Percentiles rank a stretch among this genome's conserved stretches.
Conservation (phyloP, 2,329 filamentous ascomycete species). For the Fusarium continuum region DNA sequence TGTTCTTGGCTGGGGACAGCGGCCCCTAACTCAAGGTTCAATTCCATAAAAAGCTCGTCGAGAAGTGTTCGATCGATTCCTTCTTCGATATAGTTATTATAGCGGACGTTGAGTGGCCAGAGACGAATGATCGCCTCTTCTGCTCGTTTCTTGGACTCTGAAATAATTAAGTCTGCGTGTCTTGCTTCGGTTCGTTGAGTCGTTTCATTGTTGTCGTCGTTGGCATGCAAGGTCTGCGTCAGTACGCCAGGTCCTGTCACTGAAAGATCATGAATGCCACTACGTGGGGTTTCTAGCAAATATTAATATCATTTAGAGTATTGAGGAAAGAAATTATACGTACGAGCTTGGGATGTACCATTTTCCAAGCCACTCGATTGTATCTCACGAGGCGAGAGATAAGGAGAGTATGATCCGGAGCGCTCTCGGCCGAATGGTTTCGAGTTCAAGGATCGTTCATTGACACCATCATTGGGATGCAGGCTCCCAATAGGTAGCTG, state of each 20-base stretch:
- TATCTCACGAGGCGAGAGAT: constrained; percentile 60
- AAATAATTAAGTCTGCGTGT: constrained; percentile 17
- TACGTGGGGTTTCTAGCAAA: constrained; percentile 16
- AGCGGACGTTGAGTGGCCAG: constrained; percentile 73
- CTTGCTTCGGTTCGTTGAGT: background rate
- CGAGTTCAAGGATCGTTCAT: constrained; percentile 1
- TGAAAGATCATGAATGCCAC: background rate
- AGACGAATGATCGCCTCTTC: constrained; percentile 74
- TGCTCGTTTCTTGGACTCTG: constrained; percentile 65
- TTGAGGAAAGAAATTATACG: background rate
- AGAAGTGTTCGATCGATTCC: constrained; percentile 73
- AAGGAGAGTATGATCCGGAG: constrained; percentile 63
- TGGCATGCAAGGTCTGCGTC: background rate
- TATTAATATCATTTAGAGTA: constrained; percentile 8
- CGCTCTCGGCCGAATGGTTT: constrained; percentile 50
- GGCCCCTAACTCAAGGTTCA: constrained; percentile 64
- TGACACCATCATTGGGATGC: background rate
- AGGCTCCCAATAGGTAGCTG: background rate
- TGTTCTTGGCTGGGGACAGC: background rate
- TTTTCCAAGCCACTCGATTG: constrained; percentile 34
- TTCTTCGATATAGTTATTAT: constrained; percentile 76
- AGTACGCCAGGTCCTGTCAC: background rate
- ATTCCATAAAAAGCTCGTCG: constrained; percentile 70
- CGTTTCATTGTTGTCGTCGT: background rate
- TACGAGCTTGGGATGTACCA: constrained; percentile 16